Base-by-base conservation (phyloP, 2,329 filamentous ascomycete species). In the Scedosporium aurantiacum region DNA sequence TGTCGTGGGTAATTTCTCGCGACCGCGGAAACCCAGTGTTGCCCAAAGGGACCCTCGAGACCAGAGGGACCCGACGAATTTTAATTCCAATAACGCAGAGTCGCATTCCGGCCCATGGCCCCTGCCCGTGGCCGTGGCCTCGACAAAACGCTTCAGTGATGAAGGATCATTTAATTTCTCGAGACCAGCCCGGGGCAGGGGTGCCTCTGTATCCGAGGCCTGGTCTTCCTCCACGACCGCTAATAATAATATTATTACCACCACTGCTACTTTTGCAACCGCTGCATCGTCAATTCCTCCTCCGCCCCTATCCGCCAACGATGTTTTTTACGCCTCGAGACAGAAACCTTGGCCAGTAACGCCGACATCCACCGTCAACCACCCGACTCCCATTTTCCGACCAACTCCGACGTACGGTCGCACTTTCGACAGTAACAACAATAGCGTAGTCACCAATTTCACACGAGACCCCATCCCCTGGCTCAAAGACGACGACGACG, bases 401-500 rank as follows among this genome's bases (percentile, higher is more conserved):
- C 63, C 58, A 65, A 27, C 67, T 66, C 63, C 50, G 57, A 55
- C 65, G 61, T 32, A 64, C 63, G 56, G 63, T 16, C 54, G 54
- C n/a, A 40, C 54, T 16, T 57, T 57, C 6, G 54, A 57, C 27
- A 57, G 54, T n/a, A 57, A 54, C 23, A 54, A 54, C 50, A 54
- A 23, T 27, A 54, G 50, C 23, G 23, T 54, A 7, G 50, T 54
- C 0, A 54, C 50, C 10, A 54, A 54, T 54, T 54, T 54, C 23
- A 54, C 50, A 23, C 50, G 54, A 23, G 54, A 57, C 16, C 54
- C 69, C 28, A 73, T 76, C 37, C 79, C 78, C 43, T 82, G 81
- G 72, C 68, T 80, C 64, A 73, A 74, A 63, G 77, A 75, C 61
- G 80, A 82, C 62, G 80, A 82, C n/a, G n/a, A n/a, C n/a, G n/a